Percentiles rank a stretch among this genome's conserved stretches.
Conservation (phyloP, 805 yeast genomes). For the Groenewaldozyma salmanticensis region DNA sequence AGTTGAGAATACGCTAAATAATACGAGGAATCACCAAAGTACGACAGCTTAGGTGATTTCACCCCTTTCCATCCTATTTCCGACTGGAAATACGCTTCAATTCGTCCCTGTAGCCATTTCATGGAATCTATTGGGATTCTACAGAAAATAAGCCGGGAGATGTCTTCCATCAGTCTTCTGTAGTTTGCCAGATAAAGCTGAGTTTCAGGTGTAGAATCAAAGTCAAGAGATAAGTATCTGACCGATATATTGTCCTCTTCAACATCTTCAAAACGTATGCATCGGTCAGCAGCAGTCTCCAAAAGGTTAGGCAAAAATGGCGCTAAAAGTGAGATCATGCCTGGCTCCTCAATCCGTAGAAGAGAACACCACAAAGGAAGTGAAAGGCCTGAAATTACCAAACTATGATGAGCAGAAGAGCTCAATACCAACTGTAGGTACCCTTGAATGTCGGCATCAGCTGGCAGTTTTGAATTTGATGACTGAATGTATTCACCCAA, state of each 20-base stretch:
- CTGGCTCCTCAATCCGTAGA: constrained; percentile 65
- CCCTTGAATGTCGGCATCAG: constrained; percentile 50
- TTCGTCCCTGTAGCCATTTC: constrained; percentile 66
- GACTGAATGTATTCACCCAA: constrained; percentile 67
- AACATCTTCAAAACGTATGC: constrained; percentile 61
- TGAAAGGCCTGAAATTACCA: constrained; percentile 84
- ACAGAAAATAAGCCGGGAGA: constrained; percentile 80
- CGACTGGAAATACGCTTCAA: constrained; percentile 60
- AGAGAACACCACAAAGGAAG: constrained; percentile 92
- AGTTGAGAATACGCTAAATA: constrained; percentile 74
- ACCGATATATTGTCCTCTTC: constrained; percentile 57
- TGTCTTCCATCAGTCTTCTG: constrained; percentile 78
- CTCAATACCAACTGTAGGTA: constrained; percentile 68
- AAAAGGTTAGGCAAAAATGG: constrained; percentile 56
- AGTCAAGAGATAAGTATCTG: constrained; percentile 70
- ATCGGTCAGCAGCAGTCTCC: constrained; percentile 66
- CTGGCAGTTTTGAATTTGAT: constrained; percentile 33
- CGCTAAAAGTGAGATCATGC: constrained; percentile 31
- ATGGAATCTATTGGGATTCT: constrained; percentile 74
- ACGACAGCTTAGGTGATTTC: constrained; percentile 34
- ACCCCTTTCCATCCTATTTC: constrained; percentile 58
- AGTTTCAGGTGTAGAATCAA: constrained; percentile 77
- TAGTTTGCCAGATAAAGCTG: constrained; percentile 69
- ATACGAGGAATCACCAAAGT: constrained; percentile 51
- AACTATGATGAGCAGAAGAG: constrained; percentile 74